phyloP scores from a whole-genome alignment of 139 green algal species.

The Pleodorina starrii region DNA sequence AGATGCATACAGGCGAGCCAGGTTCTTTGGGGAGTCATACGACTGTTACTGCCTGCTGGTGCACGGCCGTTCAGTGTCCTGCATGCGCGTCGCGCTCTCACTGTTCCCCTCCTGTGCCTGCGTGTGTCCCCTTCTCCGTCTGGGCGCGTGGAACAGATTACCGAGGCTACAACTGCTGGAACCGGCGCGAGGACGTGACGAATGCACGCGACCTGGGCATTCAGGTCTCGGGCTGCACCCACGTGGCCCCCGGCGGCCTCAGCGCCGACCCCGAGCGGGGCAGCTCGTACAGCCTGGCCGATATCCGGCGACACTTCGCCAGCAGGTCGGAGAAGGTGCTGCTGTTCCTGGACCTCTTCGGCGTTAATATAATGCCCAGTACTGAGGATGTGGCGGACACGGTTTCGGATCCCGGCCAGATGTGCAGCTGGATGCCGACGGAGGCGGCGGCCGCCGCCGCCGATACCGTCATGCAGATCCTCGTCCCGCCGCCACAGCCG shows the following conservation, averaged over 20 bases:
- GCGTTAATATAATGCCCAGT: not conserved
- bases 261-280: not conserved
- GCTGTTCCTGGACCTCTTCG: constrained; percentile 50
- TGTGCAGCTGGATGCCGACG: constrained; percentile 44
- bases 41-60: too few relatives aligned
- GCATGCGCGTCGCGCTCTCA: too few relatives aligned
- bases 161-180: constrained; percentile 22
- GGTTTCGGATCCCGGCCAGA: not conserved
- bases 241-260: not conserved
- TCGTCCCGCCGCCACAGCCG: not conserved
- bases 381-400: constrained; percentile 14
- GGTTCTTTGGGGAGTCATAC: too few relatives aligned
- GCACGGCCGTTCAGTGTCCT: too few relatives aligned
- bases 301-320: not conserved
- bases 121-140: too few relatives aligned
- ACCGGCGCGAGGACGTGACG: constrained; percentile 28
- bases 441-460: not conserved
- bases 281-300: constrained; percentile 9
- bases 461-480: not conserved
- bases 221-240: not conserved
- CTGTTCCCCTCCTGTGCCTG: too few relatives aligned
- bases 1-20: too few relatives aligned
- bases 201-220: constrained; percentile 45
- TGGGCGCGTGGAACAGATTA: too few relatives aligned
- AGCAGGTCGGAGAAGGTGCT: constrained; percentile 22